Base-by-base conservation (phyloP, 2,329 filamentous ascomycete species). In the Macrophomina pseudophaseolina region DNA sequence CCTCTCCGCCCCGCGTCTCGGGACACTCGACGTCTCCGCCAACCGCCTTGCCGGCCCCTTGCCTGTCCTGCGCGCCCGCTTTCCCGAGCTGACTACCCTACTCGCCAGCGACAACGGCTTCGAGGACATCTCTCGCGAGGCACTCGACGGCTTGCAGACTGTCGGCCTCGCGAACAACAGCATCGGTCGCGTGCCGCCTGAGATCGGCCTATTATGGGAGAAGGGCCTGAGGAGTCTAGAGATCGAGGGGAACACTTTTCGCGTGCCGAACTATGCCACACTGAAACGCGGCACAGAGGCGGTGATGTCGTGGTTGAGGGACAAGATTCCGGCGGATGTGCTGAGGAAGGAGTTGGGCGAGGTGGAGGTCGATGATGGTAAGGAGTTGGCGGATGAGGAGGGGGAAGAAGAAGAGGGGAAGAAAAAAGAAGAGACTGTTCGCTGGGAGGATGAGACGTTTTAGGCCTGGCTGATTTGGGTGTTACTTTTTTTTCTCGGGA, bases 251-350 rank as follows among this genome's bases (percentile, higher is more conserved):
- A 98, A 98, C 76, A 85, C 89, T 38, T 98, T 98, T 80, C 86
- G 92, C 38, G 93, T 97, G 38, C 94, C 94, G 0, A 88, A 91
- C 66, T 94, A 91, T 81, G 91, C 91, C 69, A 86, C 97, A 6
- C 80, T 98, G 56, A 91, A 94, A 68, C 91, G 93, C 69, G 94
- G 94, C 0, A 97, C 94, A 0, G 93, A 97, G 72, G 90, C 92
- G 2, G 90, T 93, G 0, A 80, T 97, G 70, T 84, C 88, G 59
- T 97, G 93, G 91, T 78, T 97, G 60, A 86, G 91, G 68, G 91
- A 92, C 33, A 86, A 90, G 65, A 90, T 97, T 42, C 71, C n/a
- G 74, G 77, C 48, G 80, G 56, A 44, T 23, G 42, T 35, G 58
- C 5, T 28, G 30, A 30, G 38, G 28, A n/a, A 5, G 23, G 18